Evolutionary conservation across 2,329 filamentous ascomycete species (phyloP).

Genomic region (Rhexocercosporidium sp.): DNA sequence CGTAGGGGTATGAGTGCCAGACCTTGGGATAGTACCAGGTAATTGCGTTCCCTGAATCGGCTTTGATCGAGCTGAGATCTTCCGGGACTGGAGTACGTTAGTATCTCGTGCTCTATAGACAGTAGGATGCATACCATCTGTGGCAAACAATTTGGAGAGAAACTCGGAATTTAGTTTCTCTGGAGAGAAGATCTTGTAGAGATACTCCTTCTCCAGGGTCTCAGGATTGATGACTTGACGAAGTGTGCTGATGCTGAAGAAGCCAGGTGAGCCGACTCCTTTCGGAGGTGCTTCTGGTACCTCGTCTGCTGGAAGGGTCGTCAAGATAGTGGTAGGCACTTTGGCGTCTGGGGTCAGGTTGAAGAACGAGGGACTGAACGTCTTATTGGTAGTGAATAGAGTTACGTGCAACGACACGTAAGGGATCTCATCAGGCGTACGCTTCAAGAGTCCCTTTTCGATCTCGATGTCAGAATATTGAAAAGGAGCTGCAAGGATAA

Average conservation of each 20-base stretch:
- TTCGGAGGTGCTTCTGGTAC: slow-evolving; percentile 49
- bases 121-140: slow-evolving; percentile 24
- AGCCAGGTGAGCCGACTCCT: slow-evolving; percentile 74
- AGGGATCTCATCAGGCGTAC: slow-evolving; percentile 75
- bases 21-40: slow-evolving; percentile 79
- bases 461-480: slow-evolving; percentile 76
- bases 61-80: slow-evolving; percentile 33
- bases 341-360: slow-evolving; percentile 60
- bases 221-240: slow-evolving; percentile 65
- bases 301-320: slow-evolving; percentile 72
- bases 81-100: slow-evolving; percentile 28
- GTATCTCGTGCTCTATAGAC: slow-evolving; percentile 38
- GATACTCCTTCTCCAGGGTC: slow-evolving; percentile 57
- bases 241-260: slow-evolving; percentile 85
- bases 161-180: slow-evolving; percentile 57
- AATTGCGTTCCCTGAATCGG: slow-evolving; percentile 58
- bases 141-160: slow-evolving; percentile 57
- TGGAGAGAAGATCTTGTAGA: slow-evolving; percentile 71
- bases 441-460: slow-evolving; percentile 70
- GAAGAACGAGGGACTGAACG: slow-evolving; percentile 77
- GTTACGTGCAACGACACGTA: slow-evolving; percentile 91
- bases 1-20: slow-evolving; percentile 86
- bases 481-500: slow-evolving; percentile 82
- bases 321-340: slow-evolving; percentile 79
- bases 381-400: slow-evolving; percentile 78